Percentiles rank a stretch among this genome's conserved stretches.
Evolutionary conservation across 2,329 filamentous ascomycete genomes (phyloP).

Genomic region (Phialemoniopsis sp.): DNA sequence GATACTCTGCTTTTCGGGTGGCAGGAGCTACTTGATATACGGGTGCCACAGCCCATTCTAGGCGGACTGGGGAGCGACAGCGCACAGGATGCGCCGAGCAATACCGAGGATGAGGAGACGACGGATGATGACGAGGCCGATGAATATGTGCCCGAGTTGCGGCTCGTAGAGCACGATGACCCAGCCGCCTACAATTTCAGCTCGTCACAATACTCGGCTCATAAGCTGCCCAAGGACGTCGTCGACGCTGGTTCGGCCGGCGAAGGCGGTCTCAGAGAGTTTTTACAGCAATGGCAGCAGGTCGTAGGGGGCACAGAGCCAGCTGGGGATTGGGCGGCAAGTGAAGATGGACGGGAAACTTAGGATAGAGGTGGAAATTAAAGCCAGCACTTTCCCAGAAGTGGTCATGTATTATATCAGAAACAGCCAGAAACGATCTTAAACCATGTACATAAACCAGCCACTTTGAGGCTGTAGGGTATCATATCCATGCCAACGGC

Average conservation of each 20-base stretch:
- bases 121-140: constrained; percentile 40
- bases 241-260: constrained; percentile 67
- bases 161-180: constrained; percentile 78
- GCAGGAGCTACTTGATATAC: constrained; percentile 75
- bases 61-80: constrained; percentile 35
- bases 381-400: no score
- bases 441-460: constrained; percentile 22
- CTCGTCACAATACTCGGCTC: constrained; percentile 85
- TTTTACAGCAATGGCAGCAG: constrained; percentile 71
- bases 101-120: constrained; percentile 23
- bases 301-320: constrained; percentile 23
- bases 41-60: constrained; percentile 54
- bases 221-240: constrained; percentile 92
- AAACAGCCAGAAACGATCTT: no score
- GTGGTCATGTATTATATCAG: no score
- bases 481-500: constrained; percentile 11
- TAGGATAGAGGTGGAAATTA: no score
- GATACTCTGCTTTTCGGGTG: constrained; percentile 88
- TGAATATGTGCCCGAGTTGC: constrained; percentile 70
- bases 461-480: constrained; percentile 21
- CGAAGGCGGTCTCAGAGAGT: constrained; percentile 75
- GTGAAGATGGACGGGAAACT: no score
- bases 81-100: constrained; percentile 11
- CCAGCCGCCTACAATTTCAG: constrained; percentile 81
- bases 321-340: no score